These are phyloP conservation scores for Chlorella sp. DNA, from an alignment of 139 green algal genomes.

Conservation along the genomic window DNA sequence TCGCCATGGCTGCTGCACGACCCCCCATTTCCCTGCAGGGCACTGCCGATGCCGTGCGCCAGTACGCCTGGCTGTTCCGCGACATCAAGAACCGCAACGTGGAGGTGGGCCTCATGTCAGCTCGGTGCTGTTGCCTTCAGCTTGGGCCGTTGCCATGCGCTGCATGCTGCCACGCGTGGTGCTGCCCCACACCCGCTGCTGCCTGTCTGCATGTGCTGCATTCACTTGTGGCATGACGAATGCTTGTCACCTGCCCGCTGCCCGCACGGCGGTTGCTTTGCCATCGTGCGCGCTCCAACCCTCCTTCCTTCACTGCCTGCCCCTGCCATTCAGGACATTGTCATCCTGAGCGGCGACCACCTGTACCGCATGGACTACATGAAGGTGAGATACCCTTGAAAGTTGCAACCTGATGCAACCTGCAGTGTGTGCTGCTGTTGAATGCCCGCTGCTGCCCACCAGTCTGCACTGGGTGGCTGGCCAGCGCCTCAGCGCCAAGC, in stretches of 20 bases:
- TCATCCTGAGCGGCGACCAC: conserved; percentile 97
- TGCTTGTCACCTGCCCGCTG: too few relatives aligned
- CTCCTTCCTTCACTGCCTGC: too few relatives aligned
- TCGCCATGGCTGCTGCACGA: too few relatives aligned
- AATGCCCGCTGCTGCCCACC: background rate
- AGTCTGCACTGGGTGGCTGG: background rate
- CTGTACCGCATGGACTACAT: conserved; percentile 99
- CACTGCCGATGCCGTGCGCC: conserved; percentile 96
- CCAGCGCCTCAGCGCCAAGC: background rate
- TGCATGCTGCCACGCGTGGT: too few relatives aligned
- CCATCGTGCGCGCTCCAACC: too few relatives aligned
- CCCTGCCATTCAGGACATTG: conserved; percentile 68
- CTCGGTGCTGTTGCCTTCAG: too few relatives aligned
- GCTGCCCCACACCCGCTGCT: too few relatives aligned
- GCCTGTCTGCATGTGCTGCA: too few relatives aligned
- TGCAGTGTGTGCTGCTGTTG: background rate
- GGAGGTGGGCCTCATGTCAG: conserved; percentile 59
- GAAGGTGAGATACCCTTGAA: conserved; percentile 56
- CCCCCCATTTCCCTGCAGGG: conserved; percentile 79
- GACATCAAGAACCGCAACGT: conserved; percentile 93
- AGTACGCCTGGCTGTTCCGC: conserved; percentile 96
- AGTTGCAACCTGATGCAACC: too few relatives aligned
- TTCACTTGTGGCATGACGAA: too few relatives aligned
- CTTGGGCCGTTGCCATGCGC: too few relatives aligned
- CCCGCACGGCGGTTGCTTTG: too few relatives aligned